phyloP scores from a whole-genome alignment of 2,329 filamentous ascomycete species.

The Diaporthe sp. region DNA sequence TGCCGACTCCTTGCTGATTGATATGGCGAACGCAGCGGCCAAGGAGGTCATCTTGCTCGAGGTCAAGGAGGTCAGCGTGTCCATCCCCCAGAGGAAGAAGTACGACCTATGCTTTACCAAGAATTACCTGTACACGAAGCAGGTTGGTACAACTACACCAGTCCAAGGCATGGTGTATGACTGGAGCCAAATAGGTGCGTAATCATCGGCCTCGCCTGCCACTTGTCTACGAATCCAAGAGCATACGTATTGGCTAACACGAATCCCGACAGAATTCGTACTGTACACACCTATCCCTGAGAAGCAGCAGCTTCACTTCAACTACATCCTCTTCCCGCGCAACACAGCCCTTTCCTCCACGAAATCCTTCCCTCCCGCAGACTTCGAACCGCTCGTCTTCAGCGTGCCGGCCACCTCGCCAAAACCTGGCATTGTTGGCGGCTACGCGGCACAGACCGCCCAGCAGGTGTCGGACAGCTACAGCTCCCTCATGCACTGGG shows the following conservation, averaged over 20 bases:
- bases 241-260: not conserved
- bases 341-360: slow-evolving; percentile 59
- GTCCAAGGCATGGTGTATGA: slow-evolving; percentile 68
- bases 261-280: slow-evolving; percentile 62
- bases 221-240: fast-evolving
- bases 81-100: slow-evolving; percentile 77
- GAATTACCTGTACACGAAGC: slow-evolving; percentile 70
- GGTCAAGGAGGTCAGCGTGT: slow-evolving; percentile 77
- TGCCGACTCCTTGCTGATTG: slow-evolving; percentile 40
- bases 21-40: slow-evolving; percentile 52
- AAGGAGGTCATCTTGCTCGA: slow-evolving; percentile 69
- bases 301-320: slow-evolving; percentile 75
- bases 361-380: slow-evolving; percentile 46
- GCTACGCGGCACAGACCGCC: slow-evolving; percentile 63
- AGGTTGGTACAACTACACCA: slow-evolving; percentile 64
- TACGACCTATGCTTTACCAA: slow-evolving; percentile 74
- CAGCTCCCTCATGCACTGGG: slow-evolving; percentile 72
- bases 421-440: slow-evolving; percentile 70
- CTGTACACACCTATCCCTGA: slow-evolving; percentile 76
- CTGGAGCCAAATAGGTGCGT: slow-evolving; percentile 73
- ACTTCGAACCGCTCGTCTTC: slow-evolving; percentile 73
- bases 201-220: not conserved
- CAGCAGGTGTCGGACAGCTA: slow-evolving; percentile 70
- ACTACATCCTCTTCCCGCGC: slow-evolving; percentile 74
- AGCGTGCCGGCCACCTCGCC: slow-evolving; percentile 72